Base-by-base conservation (phyloP, 225 moss, liverwort and hornwort species). In the Sphagnum tenellum region DNA sequence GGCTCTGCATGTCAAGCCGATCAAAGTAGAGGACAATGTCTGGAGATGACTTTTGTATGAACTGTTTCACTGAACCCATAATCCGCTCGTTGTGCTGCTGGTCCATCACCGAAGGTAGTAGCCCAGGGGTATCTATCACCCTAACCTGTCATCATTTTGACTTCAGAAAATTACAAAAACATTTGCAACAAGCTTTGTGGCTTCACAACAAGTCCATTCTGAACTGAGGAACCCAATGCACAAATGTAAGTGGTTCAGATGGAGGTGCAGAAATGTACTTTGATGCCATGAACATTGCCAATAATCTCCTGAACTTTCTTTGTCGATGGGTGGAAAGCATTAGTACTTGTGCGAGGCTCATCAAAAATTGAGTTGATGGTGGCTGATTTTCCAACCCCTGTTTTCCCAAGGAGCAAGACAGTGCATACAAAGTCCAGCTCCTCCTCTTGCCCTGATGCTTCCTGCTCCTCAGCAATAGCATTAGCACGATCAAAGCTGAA, bases 341-440 rank as follows among this genome's bases (percentile, higher is more conserved):
- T 90, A 3, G 95, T 96, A 12, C 72, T 77, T 10, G 89, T 81
- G 67, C 87, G 91, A 47, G 74, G 72, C 60, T 92, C 89, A 72
- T 96, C 95, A 55, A 96, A 96, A 62, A 96, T 92, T 53, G 95
- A 96, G 71, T 96, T 96, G 44, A 96, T 88, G 44, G 95, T 96
- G 0, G 92, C 92, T 74, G 89, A 89, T 73, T 96, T 96, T 11
- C 95, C 95, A 49, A 96, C 95, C 5, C 95, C 92, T 2, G 95
- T 96, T 83, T 96, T 96, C 13, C 95, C 95, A 2, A 96, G 69
- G 9, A 96, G 75, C 78, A 96, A 81, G 60, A 96, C 92, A 0
- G 92, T 96, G 81, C 92, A 96, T 10, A 81, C 81, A 46, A 96
- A 96, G 61, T 96, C 89, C 58, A 96, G 82, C 72, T 88, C 88